Base-by-base conservation (phyloP, 495 filamentous ascomycete genomes). In the Penicillium manginii region DNA sequence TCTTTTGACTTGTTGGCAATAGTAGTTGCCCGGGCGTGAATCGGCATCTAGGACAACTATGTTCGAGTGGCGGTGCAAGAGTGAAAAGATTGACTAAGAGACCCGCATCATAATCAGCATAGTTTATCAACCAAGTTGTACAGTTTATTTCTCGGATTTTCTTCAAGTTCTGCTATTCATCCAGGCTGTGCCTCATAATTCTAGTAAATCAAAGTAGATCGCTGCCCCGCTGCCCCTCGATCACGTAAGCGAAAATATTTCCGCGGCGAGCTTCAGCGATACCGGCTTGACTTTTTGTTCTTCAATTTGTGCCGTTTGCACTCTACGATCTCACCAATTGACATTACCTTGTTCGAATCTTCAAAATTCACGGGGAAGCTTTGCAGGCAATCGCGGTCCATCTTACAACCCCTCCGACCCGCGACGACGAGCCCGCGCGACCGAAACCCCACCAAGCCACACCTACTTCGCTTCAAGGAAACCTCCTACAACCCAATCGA, bases 201-300 rank as follows among this genome's bases (percentile, higher is more conserved):
- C 31, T 33, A 33, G 31, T n/a, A n/a, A n/a, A n/a, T n/a, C n/a
- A n/a, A n/a, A 37, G 35, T 37, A 37, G 35, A 37, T 53, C 56
- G 50, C 39, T 55, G 49, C 59, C 59, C 59, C 59, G 42, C 59
- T 48, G 7, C 46, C 50, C 56, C 56, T 49, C 49, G 47, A 50
- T 62, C 61, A 63, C 61, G 61, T 63, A 57, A 48, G 29, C 14
- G 32, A 49, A 60, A 63, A 63, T 50, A 54, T 59, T 58, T 47
- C 56, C 55, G 56, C 52, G 56, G 56, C 31, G 39, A 57, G 54
- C 59, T 59, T 22, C 33, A 59, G 43, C 32, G n/a, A 32, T 21
- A 50, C 23, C 19, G n/a, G 26, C 21, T 45, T 7, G 12, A 15
- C 8, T 53, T 33, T 47, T 43, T 48, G 21, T 35, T 26, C 18